Percentiles rank a stretch among this genome's conserved stretches.
Conservation (phyloP, 345 rosid species). For the Sisymbrium irio region DNA sequence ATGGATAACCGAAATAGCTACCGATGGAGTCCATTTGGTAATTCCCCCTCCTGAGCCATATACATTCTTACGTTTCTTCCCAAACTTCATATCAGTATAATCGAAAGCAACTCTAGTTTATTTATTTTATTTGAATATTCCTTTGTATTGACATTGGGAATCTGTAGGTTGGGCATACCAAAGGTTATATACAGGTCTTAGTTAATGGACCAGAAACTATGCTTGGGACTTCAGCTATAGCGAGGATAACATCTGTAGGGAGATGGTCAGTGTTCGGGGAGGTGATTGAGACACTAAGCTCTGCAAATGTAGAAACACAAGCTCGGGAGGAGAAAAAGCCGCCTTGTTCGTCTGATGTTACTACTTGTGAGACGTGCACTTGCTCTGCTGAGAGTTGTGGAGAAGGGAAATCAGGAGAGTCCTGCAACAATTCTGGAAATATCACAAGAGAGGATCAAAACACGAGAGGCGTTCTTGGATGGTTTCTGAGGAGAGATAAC, state of each 20-base stretch:
- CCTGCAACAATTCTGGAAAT: constrained; percentile 12
- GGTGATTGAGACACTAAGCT: constrained; percentile 55
- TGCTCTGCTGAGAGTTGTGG: constrained; percentile 56
- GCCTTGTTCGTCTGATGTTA: constrained; percentile 31
- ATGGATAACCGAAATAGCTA: constrained; percentile 90
- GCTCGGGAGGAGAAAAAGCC: constrained; percentile 23
- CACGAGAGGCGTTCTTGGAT: constrained; percentile 39
- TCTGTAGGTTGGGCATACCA: constrained; percentile 89
- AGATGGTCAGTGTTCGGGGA: constrained; percentile 95
- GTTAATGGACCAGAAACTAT: constrained; percentile 61
- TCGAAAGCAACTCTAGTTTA: neutral
- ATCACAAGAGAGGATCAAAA: constrained; percentile 19
- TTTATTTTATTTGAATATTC: neutral
- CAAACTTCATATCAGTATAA: neutral
- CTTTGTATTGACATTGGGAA: neutral
- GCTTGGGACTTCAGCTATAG: constrained; percentile 75
- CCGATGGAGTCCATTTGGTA: constrained; percentile 89
- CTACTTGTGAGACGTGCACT: constrained; percentile 39
- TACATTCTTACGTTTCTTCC: neutral
- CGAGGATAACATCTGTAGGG: constrained; percentile 83
- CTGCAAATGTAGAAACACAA: constrained; percentile 24
- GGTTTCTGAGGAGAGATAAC: constrained; percentile 46
- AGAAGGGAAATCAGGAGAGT: constrained; percentile 39
- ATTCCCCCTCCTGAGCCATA: constrained; percentile 25
- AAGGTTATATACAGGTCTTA: constrained; percentile 82